These are phyloP conservation scores for Monosporozyma unispora DNA, from an alignment of 805 yeast species.

Conservation along the genomic window DNA sequence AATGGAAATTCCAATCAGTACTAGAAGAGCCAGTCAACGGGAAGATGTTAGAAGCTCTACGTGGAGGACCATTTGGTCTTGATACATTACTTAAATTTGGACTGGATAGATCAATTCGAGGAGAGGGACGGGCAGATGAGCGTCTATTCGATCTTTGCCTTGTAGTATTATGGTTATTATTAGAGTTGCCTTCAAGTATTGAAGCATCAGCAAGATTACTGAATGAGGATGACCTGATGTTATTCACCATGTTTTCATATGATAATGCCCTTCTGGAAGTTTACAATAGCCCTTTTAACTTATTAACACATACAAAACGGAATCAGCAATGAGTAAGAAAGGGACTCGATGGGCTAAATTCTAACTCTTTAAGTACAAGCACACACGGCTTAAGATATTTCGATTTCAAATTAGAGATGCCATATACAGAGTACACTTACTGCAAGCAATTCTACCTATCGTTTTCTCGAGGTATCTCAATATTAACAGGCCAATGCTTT, in stretches of 20 bases:
- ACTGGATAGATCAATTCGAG: background rate
- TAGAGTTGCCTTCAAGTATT: background rate
- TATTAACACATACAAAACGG: background rate
- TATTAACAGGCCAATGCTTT: background rate
- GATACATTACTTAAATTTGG: background rate
- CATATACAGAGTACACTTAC: background rate
- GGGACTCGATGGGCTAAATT: background rate
- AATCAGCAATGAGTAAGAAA: too few relatives aligned
- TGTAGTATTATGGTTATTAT: background rate
- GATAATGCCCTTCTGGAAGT: background rate
- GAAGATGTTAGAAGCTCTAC: background rate
- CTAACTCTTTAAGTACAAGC: background rate
- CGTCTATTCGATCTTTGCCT: background rate
- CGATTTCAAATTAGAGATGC: background rate
- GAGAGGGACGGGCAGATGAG: background rate
- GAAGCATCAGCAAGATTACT: background rate
- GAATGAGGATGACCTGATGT: background rate
- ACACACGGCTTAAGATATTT: background rate
- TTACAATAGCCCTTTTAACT: background rate
- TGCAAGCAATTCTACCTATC: background rate
- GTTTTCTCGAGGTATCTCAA: background rate
- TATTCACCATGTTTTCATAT: background rate
- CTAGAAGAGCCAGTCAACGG: background rate
- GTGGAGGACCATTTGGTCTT: background rate
- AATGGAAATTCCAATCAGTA: background rate